A percentile compares a stretch with the other conserved stretches of the same genome.
Conservation (phyloP, 768 basidiomycete species). For the Suillus subalutaceus region DNA sequence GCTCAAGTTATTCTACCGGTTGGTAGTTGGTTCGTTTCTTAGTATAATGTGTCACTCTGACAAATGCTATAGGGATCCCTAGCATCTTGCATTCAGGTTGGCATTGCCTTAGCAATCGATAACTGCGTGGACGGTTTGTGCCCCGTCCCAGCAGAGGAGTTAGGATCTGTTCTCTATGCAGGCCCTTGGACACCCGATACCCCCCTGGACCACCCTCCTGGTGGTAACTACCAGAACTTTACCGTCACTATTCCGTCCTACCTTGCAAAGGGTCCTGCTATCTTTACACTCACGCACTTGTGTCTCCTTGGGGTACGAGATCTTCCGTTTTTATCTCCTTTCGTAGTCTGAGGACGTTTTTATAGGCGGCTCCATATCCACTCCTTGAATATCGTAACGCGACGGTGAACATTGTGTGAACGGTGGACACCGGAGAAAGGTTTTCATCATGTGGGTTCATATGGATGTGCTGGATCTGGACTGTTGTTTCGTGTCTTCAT, state of each 20-base stretch:
- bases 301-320: slow-evolving; percentile 28
- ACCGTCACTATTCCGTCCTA: slow-evolving; percentile 19
- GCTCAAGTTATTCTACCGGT: slow-evolving; percentile 27
- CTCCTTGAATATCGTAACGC: slow-evolving; percentile 33
- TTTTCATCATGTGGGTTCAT: not conserved
- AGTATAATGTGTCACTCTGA: not conserved
- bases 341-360: not conserved
- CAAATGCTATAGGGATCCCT: slow-evolving; percentile 20
- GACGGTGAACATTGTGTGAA: slow-evolving; percentile 23
- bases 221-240: slow-evolving; percentile 34
- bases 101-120: slow-evolving; percentile 31
- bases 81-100: slow-evolving; percentile 27
- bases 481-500: not conserved
- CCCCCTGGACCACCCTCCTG: slow-evolving; percentile 5
- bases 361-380: slow-evolving; percentile 27
- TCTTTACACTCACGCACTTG: slow-evolving; percentile 33
- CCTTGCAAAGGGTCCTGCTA: slow-evolving; percentile 22
- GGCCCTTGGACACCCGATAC: slow-evolving; percentile 30
- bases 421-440: not conserved
- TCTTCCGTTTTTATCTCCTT: not conserved
- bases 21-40: slow-evolving; percentile 3
- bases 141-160: slow-evolving; percentile 21
- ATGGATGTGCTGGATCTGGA: not conserved
- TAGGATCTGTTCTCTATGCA: slow-evolving; percentile 32
- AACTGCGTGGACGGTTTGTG: slow-evolving; percentile 25